Base-by-base conservation (phyloP, 345 rosid species). In the Rubroshorea leprosula region DNA sequence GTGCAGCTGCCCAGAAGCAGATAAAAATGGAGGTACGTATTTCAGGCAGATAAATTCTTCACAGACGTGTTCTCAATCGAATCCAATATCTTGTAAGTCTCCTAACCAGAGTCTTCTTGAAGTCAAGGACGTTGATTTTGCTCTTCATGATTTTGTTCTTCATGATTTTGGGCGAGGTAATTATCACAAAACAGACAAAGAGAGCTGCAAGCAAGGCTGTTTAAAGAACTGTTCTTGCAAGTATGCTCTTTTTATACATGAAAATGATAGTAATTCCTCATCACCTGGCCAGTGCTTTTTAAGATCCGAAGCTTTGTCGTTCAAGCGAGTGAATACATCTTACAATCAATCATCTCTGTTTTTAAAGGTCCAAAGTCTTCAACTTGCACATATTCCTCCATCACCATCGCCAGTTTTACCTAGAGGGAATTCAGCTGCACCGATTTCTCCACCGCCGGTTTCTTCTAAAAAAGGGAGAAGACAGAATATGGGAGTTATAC, bases 181-280 rank as follows among this genome's bases (percentile, higher is more conserved):
- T n/a, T n/a, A n/a, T n/a, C n/a, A 7, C 12, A 46, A 31, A 15
- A n/a, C 1, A 8, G 54, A 58, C 6, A 23, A 27, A 5, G 56
- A 51, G 19, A 62, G 57, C 5, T 66, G 72, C 49, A 21, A 51
- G 38, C 27, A 23, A 6, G 63, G 56, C 8, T 70, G 74, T 51
- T 20, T 65, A 20, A 47, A 18, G 7, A 65, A 71, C 19, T 75
- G 70, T 53, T 67, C 75, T 13, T 75, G 79, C 63, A 68, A 63
- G 46, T 66, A 71, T 23, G 69, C 51, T 6, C 15, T 65, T 16
- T 59, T 61, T 22, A 10, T 35, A 35, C 23, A n/a, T n/a, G n/a
- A n/a, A n/a, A 49, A 5, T 49, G 21, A 21, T 5, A 21, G 10
- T 12, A 18, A n/a, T 7, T 39, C 14, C 23, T 5, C 27, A 23